phyloP scores from a whole-genome alignment of 441 rosid species.

The Croton setiger region DNA sequence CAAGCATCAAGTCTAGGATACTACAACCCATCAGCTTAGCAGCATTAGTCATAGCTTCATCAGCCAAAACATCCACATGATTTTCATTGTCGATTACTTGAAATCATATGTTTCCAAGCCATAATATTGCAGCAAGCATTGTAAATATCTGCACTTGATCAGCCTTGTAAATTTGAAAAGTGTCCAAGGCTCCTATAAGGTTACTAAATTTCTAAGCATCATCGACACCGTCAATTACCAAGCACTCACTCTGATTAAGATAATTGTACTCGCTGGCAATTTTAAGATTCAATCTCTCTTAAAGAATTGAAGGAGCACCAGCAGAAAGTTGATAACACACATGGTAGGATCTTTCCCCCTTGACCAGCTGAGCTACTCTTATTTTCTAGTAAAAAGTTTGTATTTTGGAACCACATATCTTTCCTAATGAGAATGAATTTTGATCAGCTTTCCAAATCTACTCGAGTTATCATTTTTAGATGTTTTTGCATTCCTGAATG shows the following conservation, averaged over 20 bases:
- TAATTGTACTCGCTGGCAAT: slow-evolving; percentile 71
- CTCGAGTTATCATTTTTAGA: slow-evolving; percentile 90
- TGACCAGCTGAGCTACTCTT: slow-evolving; percentile 84
- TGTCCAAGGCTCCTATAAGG: slow-evolving; percentile 81
- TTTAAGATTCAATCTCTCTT: slow-evolving; percentile 79
- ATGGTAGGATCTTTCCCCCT: slow-evolving; percentile 93
- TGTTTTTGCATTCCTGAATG: slow-evolving; percentile 98
- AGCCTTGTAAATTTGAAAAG: slow-evolving; percentile 59
- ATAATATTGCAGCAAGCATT: slow-evolving; percentile 78
- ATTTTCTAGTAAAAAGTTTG: slow-evolving; percentile 92
- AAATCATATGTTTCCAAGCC: slow-evolving; percentile 89
- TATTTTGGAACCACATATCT: slow-evolving; percentile 82
- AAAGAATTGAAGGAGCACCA: slow-evolving; percentile 80
- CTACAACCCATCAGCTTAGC: slow-evolving; percentile 74
- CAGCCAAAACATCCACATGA: slow-evolving; percentile 75
- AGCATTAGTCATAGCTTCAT: slow-evolving; percentile 75
- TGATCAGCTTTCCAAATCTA: slow-evolving; percentile 92
- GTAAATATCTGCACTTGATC: slow-evolving; percentile 76
- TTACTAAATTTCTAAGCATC: slow-evolving; percentile 64
- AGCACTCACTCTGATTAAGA: slow-evolving; percentile 85
- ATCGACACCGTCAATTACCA: slow-evolving; percentile 67
- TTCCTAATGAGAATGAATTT: slow-evolving; percentile 77
- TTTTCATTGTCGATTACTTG: slow-evolving; percentile 69
- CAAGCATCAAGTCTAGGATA: slow-evolving; percentile 50
- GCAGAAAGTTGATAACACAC: slow-evolving; percentile 93